Conservation (phyloP, 2,329 filamentous ascomycete genomes). For the Aspergillus transmontanensis region DNA sequence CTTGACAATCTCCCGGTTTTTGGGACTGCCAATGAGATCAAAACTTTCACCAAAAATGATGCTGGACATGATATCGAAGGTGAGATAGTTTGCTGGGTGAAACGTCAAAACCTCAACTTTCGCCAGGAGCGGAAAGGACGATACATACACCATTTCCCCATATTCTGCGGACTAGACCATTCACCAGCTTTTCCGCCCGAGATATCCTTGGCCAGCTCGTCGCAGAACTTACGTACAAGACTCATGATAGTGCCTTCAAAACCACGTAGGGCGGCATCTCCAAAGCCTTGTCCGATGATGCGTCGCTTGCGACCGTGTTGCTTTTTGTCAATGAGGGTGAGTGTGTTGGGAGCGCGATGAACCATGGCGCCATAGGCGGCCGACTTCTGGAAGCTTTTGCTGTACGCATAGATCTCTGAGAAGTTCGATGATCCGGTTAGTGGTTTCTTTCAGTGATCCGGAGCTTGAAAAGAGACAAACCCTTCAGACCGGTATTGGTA, state of each 20-base stretch:
- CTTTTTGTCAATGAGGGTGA: conserved; percentile 23
- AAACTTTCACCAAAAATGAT: conserved; percentile 22
- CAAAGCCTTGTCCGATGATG: conserved; percentile 21
- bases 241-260: conserved; percentile 17
- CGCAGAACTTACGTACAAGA: conserved; percentile 16
- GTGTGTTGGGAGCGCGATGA: conserved; percentile 32
- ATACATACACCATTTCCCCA: conserved; percentile 44
- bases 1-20: conserved; percentile 15
- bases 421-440: not conserved
- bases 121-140: not conserved
- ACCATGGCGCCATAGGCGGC: conserved; percentile 52
- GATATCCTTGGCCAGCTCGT: not conserved
- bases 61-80: conserved; percentile 55
- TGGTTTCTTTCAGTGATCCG: not conserved
- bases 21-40: conserved; percentile 11
- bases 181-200: conserved; percentile 21
- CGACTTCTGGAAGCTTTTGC: conserved; percentile 52
- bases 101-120: not conserved
- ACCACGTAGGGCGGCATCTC: conserved; percentile 26
- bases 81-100: conserved; percentile 40
- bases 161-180: conserved; percentile 49
- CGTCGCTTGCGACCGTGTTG: conserved; percentile 22
- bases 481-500: conserved; percentile 19
- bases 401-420: conserved; percentile 49
- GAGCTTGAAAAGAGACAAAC: conserved; percentile 8